Base-by-base conservation (phyloP, 2,329 filamentous ascomycete species). In the Fusarium nematophilum region DNA sequence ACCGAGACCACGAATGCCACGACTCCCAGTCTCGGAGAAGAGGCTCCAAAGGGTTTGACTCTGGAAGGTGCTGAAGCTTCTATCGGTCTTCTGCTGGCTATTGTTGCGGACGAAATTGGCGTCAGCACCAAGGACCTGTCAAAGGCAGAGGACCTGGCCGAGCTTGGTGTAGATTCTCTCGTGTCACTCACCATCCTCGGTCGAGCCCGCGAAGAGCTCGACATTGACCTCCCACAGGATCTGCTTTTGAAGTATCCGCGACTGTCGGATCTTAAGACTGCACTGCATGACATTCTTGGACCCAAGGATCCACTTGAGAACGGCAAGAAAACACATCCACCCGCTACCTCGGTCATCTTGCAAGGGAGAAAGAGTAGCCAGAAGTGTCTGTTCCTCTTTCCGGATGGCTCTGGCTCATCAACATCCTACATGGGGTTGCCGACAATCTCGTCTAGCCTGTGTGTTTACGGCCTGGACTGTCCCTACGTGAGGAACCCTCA, bases 381-480 rank as follows among this genome's bases (percentile, higher is more conserved):
- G 4, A 37, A 44, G 23, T 43, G 30, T 3, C 36, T 54, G 15
- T 54, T 54, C 31, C 39, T 54, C 27, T 34, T 54, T 21, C 43
- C 43, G 18, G 51, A 54, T 26, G 51, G 51, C 25, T 29, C 43
- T 5, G 51, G 51, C n/a, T 43, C 51, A 4, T 43, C 51, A 10
- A 42, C 37, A 7, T 42, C 45, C 17, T 54, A 54, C 37, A 37
- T 30, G 9, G 17, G 21, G 15, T 27, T 54, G 11, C 43, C 45
- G 13, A 10, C 17, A 11, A 17, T 54, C 25, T 33, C 31, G 25
- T 18, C 21, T 2, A 37, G 30, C 4, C 18, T 54, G 15, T 37
- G 29, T 34, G 31, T 34, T 3, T 34, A 34, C 21, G 36, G 36
- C 6, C 11, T 38, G 18, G 25, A 38, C 36, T 25, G 36, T 10